Evolutionary conservation across 1,139 yeast species (phyloP), one percentile per base, ranked within the genome.

Genomic region (Saccharomycopsis hybrid): DNA sequence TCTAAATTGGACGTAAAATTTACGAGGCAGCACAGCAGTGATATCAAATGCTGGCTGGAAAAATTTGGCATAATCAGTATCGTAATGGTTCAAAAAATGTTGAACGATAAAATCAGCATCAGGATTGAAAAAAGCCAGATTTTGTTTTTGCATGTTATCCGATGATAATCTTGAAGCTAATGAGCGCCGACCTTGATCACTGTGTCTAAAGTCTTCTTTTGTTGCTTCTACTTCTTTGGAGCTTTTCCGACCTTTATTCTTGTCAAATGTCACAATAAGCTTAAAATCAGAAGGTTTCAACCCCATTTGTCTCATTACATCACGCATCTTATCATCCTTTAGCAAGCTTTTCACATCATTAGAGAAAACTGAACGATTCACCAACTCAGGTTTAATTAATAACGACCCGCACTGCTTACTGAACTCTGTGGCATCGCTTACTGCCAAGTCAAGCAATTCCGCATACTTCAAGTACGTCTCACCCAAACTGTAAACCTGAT

Each of bases 241-340:
- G 28, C 8, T 40, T 28, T n/a, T 29, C n/a, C 27, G 28, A 29
- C 30, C 8, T 11, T 9, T 11, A 11, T 40, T 40, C 43, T 40
- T 40, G 33, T 29, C 3, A 2, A 11, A 27, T 28, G 28, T 33
- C 30, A 28, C n/a, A 40, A 40, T 40, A 8, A 29, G 43, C 4
- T 32, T 33, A 29, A 40, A 32, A 28, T 9, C 43, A 40, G 30
- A 9, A 9, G 28, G 43, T 29, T 40, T 40, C 33, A 40, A 28
- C 30, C 30, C 43, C 13, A 40, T 40, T 40, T 40, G 28, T 24
- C 30, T 27, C 33, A 40, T 40, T 9, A 40, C 30, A 29, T 40
- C 9, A 13, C 30, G 28, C 8, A 40, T 40, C 43, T 40, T 40
- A 28, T 40, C 43, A 29, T 18, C 18, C 18, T 40, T 40, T 5